Evolutionary conservation across 192 early-diverging fungal species (phyloP).

Genomic region (Oehlia diaphana): DNA sequence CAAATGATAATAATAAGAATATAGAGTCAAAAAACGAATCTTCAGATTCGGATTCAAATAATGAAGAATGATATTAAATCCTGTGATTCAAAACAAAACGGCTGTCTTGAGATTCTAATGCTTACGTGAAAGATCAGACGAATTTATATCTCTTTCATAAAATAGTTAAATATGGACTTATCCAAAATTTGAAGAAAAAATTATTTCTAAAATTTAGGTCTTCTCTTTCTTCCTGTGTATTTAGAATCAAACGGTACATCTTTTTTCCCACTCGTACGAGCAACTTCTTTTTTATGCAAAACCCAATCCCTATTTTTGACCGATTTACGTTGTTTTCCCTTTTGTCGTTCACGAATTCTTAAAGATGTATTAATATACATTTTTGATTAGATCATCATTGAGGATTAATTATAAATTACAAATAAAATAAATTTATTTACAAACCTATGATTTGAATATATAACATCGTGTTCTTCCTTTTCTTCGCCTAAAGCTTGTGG

Average conservation of each 20-base stretch:
- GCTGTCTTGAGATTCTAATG: too few species aligned
- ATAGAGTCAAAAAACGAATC: conserved; percentile 12
- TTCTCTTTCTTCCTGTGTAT: conserved; percentile 93
- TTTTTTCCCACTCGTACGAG: conserved; percentile 76
- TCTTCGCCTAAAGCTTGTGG: conserved; percentile 65
- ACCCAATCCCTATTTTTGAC: conserved; percentile 90
- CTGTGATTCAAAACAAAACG: background rate
- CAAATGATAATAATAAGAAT: conserved; percentile 24
- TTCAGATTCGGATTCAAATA: conserved; percentile 13
- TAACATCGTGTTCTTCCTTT: conserved; percentile 42
- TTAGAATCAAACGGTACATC: conserved; percentile 83
- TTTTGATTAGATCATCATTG: conserved; percentile 17
- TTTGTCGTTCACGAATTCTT: conserved; percentile 24
- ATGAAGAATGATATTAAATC: background rate
- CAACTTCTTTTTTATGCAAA: conserved; percentile 85
- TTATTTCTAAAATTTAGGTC: conserved; percentile 70
- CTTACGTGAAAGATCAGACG: background rate
- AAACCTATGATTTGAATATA: conserved; percentile 27
- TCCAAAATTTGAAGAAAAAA: background rate
- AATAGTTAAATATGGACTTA: background rate
- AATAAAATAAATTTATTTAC: background rate
- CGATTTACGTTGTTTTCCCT: conserved; percentile 49
- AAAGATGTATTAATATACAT: background rate
- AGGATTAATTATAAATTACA: background rate
- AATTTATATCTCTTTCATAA: background rate